These are phyloP conservation scores for Calamus simplicifolius DNA, from an alignment of 176 grass and related monocot genomes.

Conservation along the genomic window DNA sequence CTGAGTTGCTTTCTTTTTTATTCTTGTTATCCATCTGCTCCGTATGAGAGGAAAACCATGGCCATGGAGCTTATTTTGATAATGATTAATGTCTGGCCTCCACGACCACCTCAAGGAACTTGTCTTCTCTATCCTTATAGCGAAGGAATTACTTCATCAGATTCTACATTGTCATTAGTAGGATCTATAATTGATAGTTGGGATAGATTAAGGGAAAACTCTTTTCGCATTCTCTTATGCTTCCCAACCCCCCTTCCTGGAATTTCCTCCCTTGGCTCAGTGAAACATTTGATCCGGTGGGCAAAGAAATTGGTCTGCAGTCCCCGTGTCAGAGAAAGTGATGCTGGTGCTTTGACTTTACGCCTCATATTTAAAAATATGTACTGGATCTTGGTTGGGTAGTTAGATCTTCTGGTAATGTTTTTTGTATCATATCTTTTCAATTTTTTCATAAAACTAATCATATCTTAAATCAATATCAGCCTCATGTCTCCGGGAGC, in stretches of 20 bases:
- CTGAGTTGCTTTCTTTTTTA: conserved; percentile 77
- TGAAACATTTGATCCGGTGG: conserved; percentile 72
- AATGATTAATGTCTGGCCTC: conserved; percentile 88
- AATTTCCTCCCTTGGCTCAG: conserved; percentile 53
- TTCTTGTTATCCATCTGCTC: conserved; percentile 94
- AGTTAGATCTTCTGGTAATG: conserved; percentile 54
- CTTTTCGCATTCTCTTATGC: conserved; percentile 79
- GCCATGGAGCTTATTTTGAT: conserved; percentile 98
- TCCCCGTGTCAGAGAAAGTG: conserved; percentile 97
- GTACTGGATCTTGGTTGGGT: conserved; percentile 70
- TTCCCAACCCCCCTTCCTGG: conserved; percentile 98
- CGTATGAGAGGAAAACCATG: conserved; percentile 99
- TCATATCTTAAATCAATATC: too few relatives aligned
- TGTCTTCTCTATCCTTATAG: conserved; percentile 56
- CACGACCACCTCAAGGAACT: conserved; percentile 52
- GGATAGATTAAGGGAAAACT: conserved; percentile 79
- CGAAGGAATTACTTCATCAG: conserved; percentile 67
- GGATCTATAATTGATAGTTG: conserved; percentile 96
- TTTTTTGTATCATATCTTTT: conserved; percentile 8
- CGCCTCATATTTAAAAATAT: conserved; percentile 96
- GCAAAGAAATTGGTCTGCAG: conserved; percentile 75
- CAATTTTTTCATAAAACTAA: too few relatives aligned
- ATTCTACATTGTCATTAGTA: conserved; percentile 85
- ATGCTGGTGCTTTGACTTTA: conserved; percentile 86
- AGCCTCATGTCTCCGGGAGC: too few relatives aligned